Evolutionary conservation across 208 protist species (phyloP).

Genomic region (Trypanosoma platydactyli): DNA sequence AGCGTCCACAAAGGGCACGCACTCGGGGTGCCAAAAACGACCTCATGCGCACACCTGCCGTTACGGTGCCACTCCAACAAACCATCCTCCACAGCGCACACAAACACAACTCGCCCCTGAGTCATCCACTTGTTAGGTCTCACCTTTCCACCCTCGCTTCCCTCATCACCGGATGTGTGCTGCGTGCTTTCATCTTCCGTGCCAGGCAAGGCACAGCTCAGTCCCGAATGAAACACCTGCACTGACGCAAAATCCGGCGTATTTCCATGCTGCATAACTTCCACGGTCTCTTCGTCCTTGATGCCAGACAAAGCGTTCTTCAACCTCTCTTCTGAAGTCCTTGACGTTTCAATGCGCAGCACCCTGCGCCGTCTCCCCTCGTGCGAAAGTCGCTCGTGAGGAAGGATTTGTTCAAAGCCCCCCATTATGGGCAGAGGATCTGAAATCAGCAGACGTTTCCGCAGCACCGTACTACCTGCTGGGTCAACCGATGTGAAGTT

Average conservation of each 20-base stretch:
- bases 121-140: background rate
- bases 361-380: slow-evolving; percentile 23
- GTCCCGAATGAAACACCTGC: slow-evolving; percentile 38
- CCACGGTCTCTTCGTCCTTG: background rate
- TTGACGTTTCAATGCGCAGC: slow-evolving; percentile 12
- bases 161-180: slow-evolving; percentile 3
- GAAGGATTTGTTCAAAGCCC: slow-evolving; percentile 38
- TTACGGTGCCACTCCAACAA: slow-evolving; percentile 64
- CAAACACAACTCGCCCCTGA: slow-evolving; percentile 29
- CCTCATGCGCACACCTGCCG: slow-evolving; percentile 66
- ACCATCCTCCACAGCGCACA: slow-evolving; percentile 50
- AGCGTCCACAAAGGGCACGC: slow-evolving; percentile 60
- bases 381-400: slow-evolving; percentile 32
- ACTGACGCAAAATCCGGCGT: slow-evolving; percentile 42
- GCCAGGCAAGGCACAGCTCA: slow-evolving; percentile 12
- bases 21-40: slow-evolving; percentile 77
- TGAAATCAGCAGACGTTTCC: slow-evolving; percentile 42
- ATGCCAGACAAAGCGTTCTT: slow-evolving; percentile 25
- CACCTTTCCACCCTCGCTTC: background rate
- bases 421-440: slow-evolving; percentile 36
- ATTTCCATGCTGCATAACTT: slow-evolving; percentile 39
- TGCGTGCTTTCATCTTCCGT: background rate
- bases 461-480: slow-evolving; percentile 47
- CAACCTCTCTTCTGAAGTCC: slow-evolving; percentile 25
- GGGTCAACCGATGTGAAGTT: slow-evolving; percentile 47